Conservation (phyloP, 2,329 filamentous ascomycete species). For the Colletotrichum neosansevieriae region DNA sequence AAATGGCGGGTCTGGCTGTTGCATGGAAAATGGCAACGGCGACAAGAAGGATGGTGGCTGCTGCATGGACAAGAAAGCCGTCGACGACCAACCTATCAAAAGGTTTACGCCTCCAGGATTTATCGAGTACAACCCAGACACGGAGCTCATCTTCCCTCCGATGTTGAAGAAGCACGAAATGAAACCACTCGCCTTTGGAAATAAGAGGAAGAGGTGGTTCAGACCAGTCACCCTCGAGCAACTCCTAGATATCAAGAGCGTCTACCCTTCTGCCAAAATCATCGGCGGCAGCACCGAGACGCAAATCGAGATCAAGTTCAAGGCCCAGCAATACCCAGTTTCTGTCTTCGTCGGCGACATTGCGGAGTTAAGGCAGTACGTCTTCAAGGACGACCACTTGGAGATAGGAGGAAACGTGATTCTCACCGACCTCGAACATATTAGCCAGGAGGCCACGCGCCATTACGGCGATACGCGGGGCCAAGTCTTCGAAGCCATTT, state of each 20-base stretch:
- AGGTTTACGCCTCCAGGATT: constrained; percentile 88
- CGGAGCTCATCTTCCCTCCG: constrained; percentile 94
- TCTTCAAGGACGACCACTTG: constrained; percentile 82
- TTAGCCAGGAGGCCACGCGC: constrained; percentile 82
- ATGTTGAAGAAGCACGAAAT: constrained; percentile 85
- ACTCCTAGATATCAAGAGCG: constrained; percentile 89
- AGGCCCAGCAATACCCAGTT: constrained; percentile 88
- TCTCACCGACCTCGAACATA: constrained; percentile 88
- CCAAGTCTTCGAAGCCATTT: constrained; percentile 89
- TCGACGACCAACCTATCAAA: constrained; percentile 68
- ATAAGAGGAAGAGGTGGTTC: constrained; percentile 95
- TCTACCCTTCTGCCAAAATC: constrained; percentile 87
- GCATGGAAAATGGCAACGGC: constrained; percentile 73
- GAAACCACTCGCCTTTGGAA: constrained; percentile 87
- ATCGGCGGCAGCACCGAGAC: constrained; percentile 97
- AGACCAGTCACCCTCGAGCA: constrained; percentile 88
- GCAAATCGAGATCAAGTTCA: constrained; percentile 99
- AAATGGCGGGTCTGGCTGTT: constrained; percentile 72
- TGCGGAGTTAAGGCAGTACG: constrained; percentile 85
- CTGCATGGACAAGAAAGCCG: constrained; percentile 72
- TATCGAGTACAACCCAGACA: constrained; percentile 93
- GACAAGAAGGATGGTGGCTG: constrained; percentile 63
- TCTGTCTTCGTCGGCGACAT: constrained; percentile 97
- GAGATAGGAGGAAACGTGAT: constrained; percentile 94
- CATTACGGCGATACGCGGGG: constrained; percentile 79